Base-by-base conservation (phyloP, 164 flowering plant species). In the Stephania japonica region DNA sequence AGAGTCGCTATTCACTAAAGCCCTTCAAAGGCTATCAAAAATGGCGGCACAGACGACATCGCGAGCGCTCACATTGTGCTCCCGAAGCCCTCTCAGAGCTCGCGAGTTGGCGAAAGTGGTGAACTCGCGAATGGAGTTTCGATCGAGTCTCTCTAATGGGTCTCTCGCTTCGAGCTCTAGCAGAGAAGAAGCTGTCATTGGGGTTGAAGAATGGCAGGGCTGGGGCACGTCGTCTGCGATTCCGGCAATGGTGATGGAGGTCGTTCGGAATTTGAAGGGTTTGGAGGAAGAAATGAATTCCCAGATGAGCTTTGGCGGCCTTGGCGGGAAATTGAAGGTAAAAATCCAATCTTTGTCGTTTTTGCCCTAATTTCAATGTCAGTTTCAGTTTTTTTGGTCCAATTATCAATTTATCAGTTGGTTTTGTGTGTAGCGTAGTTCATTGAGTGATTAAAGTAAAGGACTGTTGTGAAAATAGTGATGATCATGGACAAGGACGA, bases 181-280 rank as follows among this genome's bases (percentile, higher is more conserved):
- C 6, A 49, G 25, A 59, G 75, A 26, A 32, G 75, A 23, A 24
- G 71, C 41, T 14, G 14, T 27, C 10, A 78, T 82, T 32, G 76
- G 76, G 32, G 42, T 81, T 75, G 74, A 84, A 73, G 98, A 95
- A 78, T 95, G 98, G 98, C 91, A 86, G 80, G 84, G 81, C 32
- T 95, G 98, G 97, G 99, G 99, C 38, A 76, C 89, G 13, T 70
- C 78, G 4, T 91, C 98, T 38, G 87, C 86, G 9, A 21, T 92
- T 1, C 99, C 98, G 0, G 70, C 81, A 23, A 77, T 81, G 87
- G 96, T 95, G 59, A 43, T 70, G 7, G 85, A 86, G 73, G 72
- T 90, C 32, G 78, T 87, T 72, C 79, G 83, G 41, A 90, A 90
- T 16, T 75, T 94, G 92, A 90, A 81, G 84, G 79, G 65, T 61